A percentile compares a stretch with the other conserved stretches of the same genome.
Evolutionary conservation across 2,329 filamentous ascomycete genomes (phyloP).

Genomic region (Nigrospora sphaerica): DNA sequence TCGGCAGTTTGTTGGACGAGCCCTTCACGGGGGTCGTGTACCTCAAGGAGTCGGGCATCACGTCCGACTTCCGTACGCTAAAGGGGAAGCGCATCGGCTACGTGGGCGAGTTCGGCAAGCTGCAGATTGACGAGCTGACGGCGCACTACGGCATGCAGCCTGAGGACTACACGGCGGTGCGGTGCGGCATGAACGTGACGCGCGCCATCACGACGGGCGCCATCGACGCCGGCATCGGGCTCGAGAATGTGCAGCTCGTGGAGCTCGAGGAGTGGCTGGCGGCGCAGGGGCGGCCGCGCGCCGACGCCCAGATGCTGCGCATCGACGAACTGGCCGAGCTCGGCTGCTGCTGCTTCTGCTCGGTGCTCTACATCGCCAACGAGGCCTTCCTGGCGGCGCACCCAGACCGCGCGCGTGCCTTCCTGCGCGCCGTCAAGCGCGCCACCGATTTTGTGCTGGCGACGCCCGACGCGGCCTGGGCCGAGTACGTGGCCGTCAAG

Average conservation of each 20-base stretch:
- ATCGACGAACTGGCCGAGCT: constrained; percentile 75
- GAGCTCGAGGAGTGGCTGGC: constrained; percentile 72
- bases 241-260: constrained; percentile 80
- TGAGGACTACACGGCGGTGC: constrained; percentile 66
- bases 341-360: constrained; percentile 80
- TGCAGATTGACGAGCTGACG: constrained; percentile 76
- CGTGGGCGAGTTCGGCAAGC: constrained; percentile 76
- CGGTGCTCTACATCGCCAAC: constrained; percentile 75
- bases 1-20: constrained; percentile 71
- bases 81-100: constrained; percentile 74
- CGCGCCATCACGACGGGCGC: constrained; percentile 66
- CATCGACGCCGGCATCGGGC: constrained; percentile 68
- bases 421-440: constrained; percentile 66
- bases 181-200: constrained; percentile 76
- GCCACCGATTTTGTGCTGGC: constrained; percentile 67
- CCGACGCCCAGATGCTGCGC: constrained; percentile 71
- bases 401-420: constrained; percentile 58
- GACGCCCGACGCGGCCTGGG: constrained; percentile 55
- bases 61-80: constrained; percentile 65
- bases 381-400: constrained; percentile 61
- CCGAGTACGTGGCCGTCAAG: constrained; percentile 66
- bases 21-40: constrained; percentile 76
- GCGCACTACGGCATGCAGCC: constrained; percentile 70
- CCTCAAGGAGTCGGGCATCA: constrained; percentile 68
- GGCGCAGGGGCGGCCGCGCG: constrained; percentile 51